These are phyloP conservation scores for Trichoderma sp. DNA, from an alignment of 2,329 filamentous ascomycete genomes.

Conservation along the genomic window DNA sequence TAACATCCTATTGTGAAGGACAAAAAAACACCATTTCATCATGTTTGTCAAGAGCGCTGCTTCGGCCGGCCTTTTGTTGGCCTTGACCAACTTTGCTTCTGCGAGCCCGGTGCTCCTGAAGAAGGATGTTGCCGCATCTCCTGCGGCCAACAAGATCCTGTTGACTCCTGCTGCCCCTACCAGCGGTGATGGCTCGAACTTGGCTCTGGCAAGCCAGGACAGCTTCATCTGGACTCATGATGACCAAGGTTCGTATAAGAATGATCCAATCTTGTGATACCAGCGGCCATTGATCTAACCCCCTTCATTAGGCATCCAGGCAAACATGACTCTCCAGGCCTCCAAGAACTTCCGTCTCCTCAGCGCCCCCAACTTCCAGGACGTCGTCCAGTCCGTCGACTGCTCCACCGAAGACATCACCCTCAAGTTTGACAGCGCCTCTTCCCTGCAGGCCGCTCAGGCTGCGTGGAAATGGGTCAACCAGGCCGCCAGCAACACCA, in stretches of 20 bases:
- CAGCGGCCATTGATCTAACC: neutral
- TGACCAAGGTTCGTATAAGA: conserved; percentile 6
- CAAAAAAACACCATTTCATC: neutral
- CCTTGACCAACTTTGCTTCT: neutral
- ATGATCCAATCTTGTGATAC: neutral
- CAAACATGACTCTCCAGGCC: conserved; percentile 8
- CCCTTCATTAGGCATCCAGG: neutral
- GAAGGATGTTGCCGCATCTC: neutral
- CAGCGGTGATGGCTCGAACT: neutral
- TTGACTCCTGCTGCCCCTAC: neutral
- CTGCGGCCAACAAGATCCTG: neutral
- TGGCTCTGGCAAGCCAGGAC: neutral
- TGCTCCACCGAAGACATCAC: conserved; percentile 11
- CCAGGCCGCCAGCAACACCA: neutral
- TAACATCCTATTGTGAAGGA: neutral
- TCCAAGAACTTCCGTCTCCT: conserved; percentile 9
- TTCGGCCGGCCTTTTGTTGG: conserved; percentile 6
- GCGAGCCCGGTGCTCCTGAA: conserved; percentile 1
- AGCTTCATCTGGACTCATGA: conserved; percentile 10
- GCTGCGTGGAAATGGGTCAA: conserved; percentile 15
- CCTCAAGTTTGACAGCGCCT: conserved; percentile 10
- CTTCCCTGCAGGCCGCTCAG: neutral
- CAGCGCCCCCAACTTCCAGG: conserved; percentile 5
- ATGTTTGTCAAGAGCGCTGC: conserved; percentile 10
- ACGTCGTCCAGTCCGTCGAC: conserved; percentile 10